Conservation (phyloP, 495 filamentous ascomycete genomes). For the Tuber brumale region DNA sequence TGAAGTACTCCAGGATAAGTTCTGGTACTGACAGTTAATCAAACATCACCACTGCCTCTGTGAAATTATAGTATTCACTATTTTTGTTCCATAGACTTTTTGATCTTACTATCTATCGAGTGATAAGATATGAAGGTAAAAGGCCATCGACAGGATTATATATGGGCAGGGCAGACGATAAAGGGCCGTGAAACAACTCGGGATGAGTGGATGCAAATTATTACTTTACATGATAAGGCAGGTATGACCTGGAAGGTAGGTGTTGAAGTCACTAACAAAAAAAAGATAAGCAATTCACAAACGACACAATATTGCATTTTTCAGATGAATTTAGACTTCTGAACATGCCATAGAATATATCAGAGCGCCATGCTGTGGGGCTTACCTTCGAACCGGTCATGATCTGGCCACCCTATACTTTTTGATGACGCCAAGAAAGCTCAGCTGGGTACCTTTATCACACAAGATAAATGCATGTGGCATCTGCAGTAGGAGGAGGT, state of each 20-base stretch:
- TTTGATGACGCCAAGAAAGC: neutral
- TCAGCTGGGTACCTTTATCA: neutral
- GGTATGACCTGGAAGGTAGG: neutral
- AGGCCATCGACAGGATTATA: neutral
- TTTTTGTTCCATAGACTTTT: too few species aligned
- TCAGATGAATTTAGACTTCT: neutral
- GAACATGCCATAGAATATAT: neutral
- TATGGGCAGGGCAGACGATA: neutral
- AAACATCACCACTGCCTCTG: too few species aligned
- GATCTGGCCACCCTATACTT: fast-evolving
- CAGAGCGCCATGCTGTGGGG: neutral
- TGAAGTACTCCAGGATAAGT: too few species aligned
- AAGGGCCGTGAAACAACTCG: neutral
- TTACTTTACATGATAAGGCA: neutral
- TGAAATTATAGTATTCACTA: too few species aligned
- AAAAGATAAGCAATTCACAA: neutral
- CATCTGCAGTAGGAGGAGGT: neutral
- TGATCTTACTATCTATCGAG: too few species aligned
- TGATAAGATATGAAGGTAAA: too few species aligned
- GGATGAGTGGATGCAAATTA: neutral
- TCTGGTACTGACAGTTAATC: too few species aligned
- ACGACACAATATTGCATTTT: neutral
- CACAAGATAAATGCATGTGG: neutral
- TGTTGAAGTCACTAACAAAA: neutral
- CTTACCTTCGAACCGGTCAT: neutral